phyloP scores from a whole-genome alignment of 345 rosid species.

The Zanthoxylum bungeanum region DNA sequence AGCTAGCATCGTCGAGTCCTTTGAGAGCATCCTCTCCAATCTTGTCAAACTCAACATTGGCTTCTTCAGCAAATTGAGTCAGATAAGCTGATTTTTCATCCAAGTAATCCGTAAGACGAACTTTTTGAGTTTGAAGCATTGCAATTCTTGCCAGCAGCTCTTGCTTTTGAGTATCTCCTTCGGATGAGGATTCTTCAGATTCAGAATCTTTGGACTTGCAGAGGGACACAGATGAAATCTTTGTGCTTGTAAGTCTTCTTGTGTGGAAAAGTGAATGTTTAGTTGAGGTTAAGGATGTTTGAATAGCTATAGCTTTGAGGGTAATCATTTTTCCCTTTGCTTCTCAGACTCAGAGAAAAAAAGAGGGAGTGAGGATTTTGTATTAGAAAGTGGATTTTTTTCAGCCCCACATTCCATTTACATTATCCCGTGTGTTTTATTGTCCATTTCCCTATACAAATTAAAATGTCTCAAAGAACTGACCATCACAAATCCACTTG shows the following conservation, averaged over 20 bases:
- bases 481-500: too few species aligned
- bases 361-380: not conserved
- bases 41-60: conserved; percentile 71
- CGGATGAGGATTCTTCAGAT: conserved; percentile 35
- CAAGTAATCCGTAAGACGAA: conserved; percentile 78
- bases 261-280: conserved; percentile 22
- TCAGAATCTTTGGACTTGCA: conserved; percentile 44
- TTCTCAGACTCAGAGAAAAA: not conserved
- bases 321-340: conserved; percentile 36
- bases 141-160: conserved; percentile 84
- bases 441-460: not conserved
- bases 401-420: conserved; percentile 29
- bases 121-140: conserved; percentile 79
- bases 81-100: conserved; percentile 78
- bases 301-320: conserved; percentile 35
- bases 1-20: conserved; percentile 80
- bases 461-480: too few species aligned
- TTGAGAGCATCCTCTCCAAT: conserved; percentile 91
- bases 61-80: conserved; percentile 83
- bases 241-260: conserved; percentile 23
- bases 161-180: conserved; percentile 70
- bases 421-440: conserved; percentile 13
- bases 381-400: not conserved
- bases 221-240: conserved; percentile 31
- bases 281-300: conserved; percentile 26